These are phyloP conservation scores for Sporothrix euskadiensis DNA, from an alignment of 2,329 filamentous ascomycete genomes.

Conservation along the genomic window DNA sequence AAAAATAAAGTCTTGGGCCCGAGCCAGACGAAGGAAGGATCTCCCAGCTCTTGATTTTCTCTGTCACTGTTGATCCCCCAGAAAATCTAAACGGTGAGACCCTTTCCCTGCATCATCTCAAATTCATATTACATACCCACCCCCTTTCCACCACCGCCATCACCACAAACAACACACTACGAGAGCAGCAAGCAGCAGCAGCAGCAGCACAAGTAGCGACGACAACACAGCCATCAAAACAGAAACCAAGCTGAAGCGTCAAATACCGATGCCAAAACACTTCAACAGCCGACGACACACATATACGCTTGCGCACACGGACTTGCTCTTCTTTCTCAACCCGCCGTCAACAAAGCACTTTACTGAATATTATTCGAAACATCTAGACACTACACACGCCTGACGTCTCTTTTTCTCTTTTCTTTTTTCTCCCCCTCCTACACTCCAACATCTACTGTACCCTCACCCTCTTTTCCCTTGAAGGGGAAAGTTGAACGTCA, in stretches of 20 bases:
- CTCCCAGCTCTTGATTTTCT: conserved; percentile 6
- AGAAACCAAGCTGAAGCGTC: neutral
- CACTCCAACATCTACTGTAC: neutral
- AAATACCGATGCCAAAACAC: conserved; percentile 8
- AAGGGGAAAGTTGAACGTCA: neutral
- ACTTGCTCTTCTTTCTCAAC: neutral
- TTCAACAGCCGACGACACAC: neutral
- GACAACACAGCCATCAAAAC: neutral
- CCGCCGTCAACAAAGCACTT: neutral
- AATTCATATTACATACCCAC: conserved; percentile 4
- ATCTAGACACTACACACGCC: neutral
- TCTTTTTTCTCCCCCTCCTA: neutral
- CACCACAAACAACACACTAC: neutral
- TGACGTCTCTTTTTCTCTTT: neutral
- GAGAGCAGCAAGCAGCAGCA: conserved; percentile 23
- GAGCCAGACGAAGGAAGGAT: conserved; percentile 16
- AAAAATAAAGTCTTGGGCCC: conserved; percentile 17
- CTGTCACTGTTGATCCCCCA: conserved; percentile 27
- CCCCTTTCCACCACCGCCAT: conserved; percentile 11
- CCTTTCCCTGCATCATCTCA: conserved; percentile 21
- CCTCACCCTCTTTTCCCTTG: neutral
- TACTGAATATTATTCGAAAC: neutral
- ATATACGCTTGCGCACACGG: neutral
- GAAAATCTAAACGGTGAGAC: conserved; percentile 25
- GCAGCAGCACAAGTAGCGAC: conserved; percentile 8